Percentiles rank a stretch among this genome's conserved stretches.
Conservation (phyloP, 1,284 basidiomycete species). For the Jaminaea rosea region DNA sequence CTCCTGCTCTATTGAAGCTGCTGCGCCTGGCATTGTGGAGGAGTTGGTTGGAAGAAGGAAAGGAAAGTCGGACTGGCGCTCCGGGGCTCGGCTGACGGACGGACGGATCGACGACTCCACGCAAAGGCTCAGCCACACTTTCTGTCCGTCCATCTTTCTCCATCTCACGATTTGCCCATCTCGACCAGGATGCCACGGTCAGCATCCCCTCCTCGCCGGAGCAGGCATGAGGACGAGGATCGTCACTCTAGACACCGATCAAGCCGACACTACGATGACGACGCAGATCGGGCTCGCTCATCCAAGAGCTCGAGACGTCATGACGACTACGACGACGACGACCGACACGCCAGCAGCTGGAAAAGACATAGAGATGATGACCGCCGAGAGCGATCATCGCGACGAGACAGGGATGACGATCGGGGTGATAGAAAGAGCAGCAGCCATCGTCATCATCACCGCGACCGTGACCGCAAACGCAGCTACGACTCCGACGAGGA, state of each 20-base stretch:
- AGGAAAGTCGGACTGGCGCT: too few species aligned
- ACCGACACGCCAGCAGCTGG: not conserved
- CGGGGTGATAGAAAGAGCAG: constrained; percentile 7
- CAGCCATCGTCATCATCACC: constrained; percentile 5
- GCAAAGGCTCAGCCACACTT: not conserved
- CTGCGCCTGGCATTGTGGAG: too few species aligned
- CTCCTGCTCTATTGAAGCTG: too few species aligned
- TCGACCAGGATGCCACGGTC: not conserved
- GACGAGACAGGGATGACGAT: not conserved
- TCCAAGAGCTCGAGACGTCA: not conserved
- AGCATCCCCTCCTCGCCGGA: constrained; percentile 8
- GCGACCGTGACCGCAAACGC: not conserved
- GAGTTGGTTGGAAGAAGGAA: too few species aligned
- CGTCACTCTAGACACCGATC: not conserved
- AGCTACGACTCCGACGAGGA: not conserved
- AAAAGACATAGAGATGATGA: not conserved
- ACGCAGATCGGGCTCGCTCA: not conserved
- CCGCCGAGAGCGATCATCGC: too few species aligned
- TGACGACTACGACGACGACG: constrained; percentile 2
- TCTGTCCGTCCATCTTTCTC: not conserved
- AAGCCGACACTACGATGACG: constrained; percentile 1
- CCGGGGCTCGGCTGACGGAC: too few species aligned
- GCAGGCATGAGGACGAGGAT: constrained; percentile 11
- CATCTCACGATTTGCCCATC: not conserved
- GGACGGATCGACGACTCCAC: too few species aligned